Evolutionary conservation across 305 asterid genomes (phyloP), one percentile per base, ranked within the genome.

Genomic region (Ilex paraguariensis): DNA sequence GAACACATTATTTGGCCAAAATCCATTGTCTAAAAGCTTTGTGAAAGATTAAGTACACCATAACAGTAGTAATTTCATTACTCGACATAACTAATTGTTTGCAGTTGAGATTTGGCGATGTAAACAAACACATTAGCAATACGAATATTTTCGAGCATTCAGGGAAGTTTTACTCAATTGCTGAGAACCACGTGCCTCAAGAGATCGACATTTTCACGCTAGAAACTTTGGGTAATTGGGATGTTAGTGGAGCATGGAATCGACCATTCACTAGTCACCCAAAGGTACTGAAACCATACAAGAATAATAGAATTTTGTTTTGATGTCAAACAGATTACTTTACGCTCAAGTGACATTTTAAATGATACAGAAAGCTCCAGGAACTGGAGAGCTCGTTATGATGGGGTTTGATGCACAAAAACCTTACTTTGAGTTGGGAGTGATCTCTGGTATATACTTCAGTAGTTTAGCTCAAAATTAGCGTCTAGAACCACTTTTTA

Each of bases 221-320:
- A 1, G 80, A 84, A 71, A 84, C 92, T 21, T 42, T 55, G 31
- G 79, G 63, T 42, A 73, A 77, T 61, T 84, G 96, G 92, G 77
- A 81, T 21, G 42, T 76, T 13, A 57, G 71, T 55, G 81, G 83
- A 61, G 60, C 73, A 44, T 88, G 95, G 96, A 59, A 60, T 52
- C 73, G 96, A 79, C 87, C 92, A 6, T 88, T 86, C 67, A 82
- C 90, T 31, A 76, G 86, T 72, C 96, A 88, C 61, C 96, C 95
- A 33, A 84, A 86, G 90, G 96, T 86, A 73, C 54, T 13, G 2
- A 16, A 42, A 60, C 3, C 58, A 14, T 46, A 14, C 10, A 57
- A 49, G 2, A 33, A 2, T 10, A 17, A 62, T 21, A 10, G n/a
- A 10, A 8, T 7, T 10, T 31, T 30, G 16, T n/a, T 56, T 10